Evolutionary conservation across 345 rosid species (phyloP).

Genomic region (Citrus reticulata): DNA sequence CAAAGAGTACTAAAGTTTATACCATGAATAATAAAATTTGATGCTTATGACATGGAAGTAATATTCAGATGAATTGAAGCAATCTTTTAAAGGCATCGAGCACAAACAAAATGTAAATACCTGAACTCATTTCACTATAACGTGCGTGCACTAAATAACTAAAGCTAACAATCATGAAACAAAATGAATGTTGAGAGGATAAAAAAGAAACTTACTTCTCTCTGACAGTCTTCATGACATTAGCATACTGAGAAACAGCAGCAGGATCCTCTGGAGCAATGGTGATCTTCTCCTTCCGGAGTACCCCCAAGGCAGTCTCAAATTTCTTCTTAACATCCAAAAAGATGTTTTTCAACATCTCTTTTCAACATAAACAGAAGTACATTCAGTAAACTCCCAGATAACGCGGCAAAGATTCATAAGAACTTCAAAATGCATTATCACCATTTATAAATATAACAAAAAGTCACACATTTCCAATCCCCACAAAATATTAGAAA

Average conservation of each 20-base stretch:
- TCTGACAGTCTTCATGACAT: slow-evolving; percentile 82
- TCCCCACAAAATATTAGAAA: not conserved
- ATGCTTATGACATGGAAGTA: not conserved
- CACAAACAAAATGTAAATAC: not conserved
- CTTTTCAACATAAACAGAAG: slow-evolving; percentile 33
- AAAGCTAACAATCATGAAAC: not conserved
- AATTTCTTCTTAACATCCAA: slow-evolving; percentile 80
- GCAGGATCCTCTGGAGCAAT: slow-evolving; percentile 86
- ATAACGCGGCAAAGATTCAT: not conserved
- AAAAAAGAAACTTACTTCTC: slow-evolving; percentile 62
- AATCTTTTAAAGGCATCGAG: not conserved
- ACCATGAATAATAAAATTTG: not conserved
- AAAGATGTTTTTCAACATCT: slow-evolving; percentile 90
- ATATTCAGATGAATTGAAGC: not conserved
- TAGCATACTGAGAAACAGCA: slow-evolving; percentile 81
- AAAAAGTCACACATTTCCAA: not conserved
- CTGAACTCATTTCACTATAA: not conserved
- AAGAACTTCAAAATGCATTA: not conserved
- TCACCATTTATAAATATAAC: not conserved
- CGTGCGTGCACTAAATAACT: not conserved
- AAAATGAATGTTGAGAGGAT: not conserved
- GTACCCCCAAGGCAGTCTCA: slow-evolving; percentile 72
- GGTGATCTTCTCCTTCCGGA: slow-evolving; percentile 88
- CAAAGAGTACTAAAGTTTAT: not conserved
- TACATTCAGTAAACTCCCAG: slow-evolving; percentile 1